Base-by-base conservation (phyloP, 2,329 filamentous ascomycete species). In the Kalaharituber pfeilii region DNA sequence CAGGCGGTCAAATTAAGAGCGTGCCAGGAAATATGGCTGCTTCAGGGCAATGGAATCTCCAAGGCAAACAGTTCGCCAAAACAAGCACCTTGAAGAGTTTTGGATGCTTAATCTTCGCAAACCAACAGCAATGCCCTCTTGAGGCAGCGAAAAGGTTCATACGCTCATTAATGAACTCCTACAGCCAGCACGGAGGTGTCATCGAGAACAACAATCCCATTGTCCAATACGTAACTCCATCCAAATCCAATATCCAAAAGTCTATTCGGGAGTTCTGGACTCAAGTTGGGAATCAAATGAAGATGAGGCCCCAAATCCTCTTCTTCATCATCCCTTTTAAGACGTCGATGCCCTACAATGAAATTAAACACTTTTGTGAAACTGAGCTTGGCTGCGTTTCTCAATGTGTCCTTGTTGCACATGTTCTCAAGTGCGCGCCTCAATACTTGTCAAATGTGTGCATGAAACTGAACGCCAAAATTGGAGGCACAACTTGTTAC, bases 381-480 rank as follows among this genome's bases (percentile, higher is more conserved):
- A 89, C 85, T 64, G 81, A 85, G 29, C 88, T 80, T 60, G 87
- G 83, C n/a, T 76, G 88, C 13, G 74, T 86, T 0, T 86, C 86
- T 0, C 91, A 96, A 66, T 67, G 67, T 68, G 61, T 64, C n/a
- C n/a, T 39, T 18, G 53, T 50, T 28, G 26, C 50, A 0, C 82
- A 93, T 56, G 84, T 89, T 0, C 63, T 70, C 33, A 82, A 82
- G 66, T 78, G 77, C n/a, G 78, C 83, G 22, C 75, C 75, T 0
- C 91, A 98, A 64, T 96, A 96, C 68, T 82, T 85, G 64, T 91
- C 85, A 1, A 98, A 98, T 58, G 86, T 98, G 0, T 77, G 80
- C 59, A 91, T 98, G 86, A 98, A 98, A 71, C 80, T 98, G 60
- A 96, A 98, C 63, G 84, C 86, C 2, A 98, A 98, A 71, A 76